Evolutionary conservation across 768 basidiomycete genomes (phyloP).

Genomic region (Lepiota venenata): DNA sequence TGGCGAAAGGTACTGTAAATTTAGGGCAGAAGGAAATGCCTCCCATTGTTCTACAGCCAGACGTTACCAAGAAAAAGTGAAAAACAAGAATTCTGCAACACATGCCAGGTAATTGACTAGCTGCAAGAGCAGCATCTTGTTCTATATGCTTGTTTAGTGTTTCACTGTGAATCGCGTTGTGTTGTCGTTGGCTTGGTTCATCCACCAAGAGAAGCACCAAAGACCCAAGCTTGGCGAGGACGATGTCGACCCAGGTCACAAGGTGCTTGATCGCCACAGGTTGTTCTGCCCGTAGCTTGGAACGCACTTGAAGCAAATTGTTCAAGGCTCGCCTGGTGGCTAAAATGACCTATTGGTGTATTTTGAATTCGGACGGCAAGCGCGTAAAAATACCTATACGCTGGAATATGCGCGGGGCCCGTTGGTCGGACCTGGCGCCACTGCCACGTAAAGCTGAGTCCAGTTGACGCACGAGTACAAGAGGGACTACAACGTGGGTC

Average conservation of each 20-base stretch:
- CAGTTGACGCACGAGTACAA: neutral
- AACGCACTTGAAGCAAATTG: constrained; percentile 8
- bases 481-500: neutral
- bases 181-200: neutral
- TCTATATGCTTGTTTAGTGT: constrained; percentile 39
- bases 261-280: neutral
- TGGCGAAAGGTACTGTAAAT: constrained; percentile 50
- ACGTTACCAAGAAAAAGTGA: neutral
- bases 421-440: neutral
- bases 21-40: constrained; percentile 39
- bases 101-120: constrained; percentile 66
- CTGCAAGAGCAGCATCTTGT: constrained; percentile 52
- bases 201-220: constrained; percentile 13
- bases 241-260: neutral
- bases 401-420: neutral
- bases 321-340: constrained; percentile 13
- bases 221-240: constrained; percentile 6
- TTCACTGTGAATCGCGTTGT: constrained; percentile 10
- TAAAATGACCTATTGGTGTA: neutral
- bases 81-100: neutral
- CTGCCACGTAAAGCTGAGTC: neutral
- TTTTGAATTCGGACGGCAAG: no score
- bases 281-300: neutral
- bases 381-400: neutral
- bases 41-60: constrained; percentile 49